Conservation (phyloP, 2,329 filamentous ascomycete species). For the Aspergillus sp. region DNA sequence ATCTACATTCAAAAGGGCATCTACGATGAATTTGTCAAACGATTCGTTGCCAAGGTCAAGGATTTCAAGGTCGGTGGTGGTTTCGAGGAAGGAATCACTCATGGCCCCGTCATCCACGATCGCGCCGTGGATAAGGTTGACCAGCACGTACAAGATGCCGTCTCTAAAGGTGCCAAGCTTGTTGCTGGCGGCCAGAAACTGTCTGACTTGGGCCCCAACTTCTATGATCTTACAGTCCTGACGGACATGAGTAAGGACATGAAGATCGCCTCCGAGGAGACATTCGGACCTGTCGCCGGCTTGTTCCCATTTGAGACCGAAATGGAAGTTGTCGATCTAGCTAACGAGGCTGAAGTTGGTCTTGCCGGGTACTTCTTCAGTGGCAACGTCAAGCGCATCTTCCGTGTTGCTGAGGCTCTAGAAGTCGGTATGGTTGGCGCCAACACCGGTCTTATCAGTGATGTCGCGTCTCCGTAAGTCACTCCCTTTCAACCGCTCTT, state of each 20-base stretch:
- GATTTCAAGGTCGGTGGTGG: constrained; percentile 49
- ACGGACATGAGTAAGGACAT: constrained; percentile 83
- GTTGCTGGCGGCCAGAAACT: constrained; percentile 73
- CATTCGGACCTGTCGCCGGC: constrained; percentile 90
- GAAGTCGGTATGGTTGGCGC: constrained; percentile 58
- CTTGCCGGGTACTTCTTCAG: constrained; percentile 94
- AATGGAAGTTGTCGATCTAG: constrained; percentile 79
- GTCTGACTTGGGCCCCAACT: constrained; percentile 75
- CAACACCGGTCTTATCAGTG: constrained; percentile 68
- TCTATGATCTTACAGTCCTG: constrained; percentile 87
- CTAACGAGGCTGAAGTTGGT: constrained; percentile 81
- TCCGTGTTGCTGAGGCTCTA: constrained; percentile 60
- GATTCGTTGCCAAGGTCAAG: constrained; percentile 56
- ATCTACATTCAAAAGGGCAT: constrained; percentile 54
- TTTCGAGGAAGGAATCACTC: constrained; percentile 47
- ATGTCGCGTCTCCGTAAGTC: constrained; percentile 51
- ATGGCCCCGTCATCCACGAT: constrained; percentile 66
- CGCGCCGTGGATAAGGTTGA: constrained; percentile 79
- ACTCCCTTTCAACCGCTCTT: not conserved
- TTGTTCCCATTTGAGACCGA: constrained; percentile 87
- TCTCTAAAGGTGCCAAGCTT: constrained; percentile 73
- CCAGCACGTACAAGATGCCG: constrained; percentile 75
- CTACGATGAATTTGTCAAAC: constrained; percentile 53
- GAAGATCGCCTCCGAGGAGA: constrained; percentile 83
- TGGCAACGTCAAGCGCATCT: constrained; percentile 57